phyloP scores from a whole-genome alignment of 768 basidiomycete genomes.

The Serendipita sp. region DNA sequence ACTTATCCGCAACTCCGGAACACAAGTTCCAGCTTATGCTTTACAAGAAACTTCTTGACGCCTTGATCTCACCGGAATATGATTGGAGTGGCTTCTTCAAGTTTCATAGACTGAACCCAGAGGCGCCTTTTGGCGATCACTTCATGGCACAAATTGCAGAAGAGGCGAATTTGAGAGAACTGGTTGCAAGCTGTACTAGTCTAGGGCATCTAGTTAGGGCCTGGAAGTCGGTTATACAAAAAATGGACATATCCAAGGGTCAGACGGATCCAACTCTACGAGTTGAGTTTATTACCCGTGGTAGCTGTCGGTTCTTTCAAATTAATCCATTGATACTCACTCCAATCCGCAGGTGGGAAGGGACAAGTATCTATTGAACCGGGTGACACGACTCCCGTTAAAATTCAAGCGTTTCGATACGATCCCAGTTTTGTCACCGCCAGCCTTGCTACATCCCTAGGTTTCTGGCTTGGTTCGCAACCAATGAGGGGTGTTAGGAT shows the following conservation, averaged over 20 bases:
- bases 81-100: not conserved
- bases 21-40: conserved; percentile 1
- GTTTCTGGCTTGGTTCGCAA: not conserved
- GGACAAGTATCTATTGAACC: no score
- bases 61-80: not conserved
- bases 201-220: not conserved
- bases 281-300: not conserved
- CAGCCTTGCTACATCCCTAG: not conserved
- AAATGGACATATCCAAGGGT: not conserved
- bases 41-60: conserved; percentile 1
- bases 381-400: no score
- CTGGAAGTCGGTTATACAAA: not conserved
- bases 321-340: no score
- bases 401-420: not conserved
- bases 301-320: no score
- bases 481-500: not conserved
- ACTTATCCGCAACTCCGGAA: not conserved
- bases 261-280: not conserved
- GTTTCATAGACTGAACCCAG: not conserved
- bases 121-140: not conserved
- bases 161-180: not conserved
- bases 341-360: no score
- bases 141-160: not conserved
- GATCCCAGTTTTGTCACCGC: not conserved
- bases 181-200: not conserved